A percentile compares a stretch with the other conserved stretches of the same genome.
Evolutionary conservation across 805 yeast genomes (phyloP).

Genomic region (Zygosaccharomyces bisporus): DNA sequence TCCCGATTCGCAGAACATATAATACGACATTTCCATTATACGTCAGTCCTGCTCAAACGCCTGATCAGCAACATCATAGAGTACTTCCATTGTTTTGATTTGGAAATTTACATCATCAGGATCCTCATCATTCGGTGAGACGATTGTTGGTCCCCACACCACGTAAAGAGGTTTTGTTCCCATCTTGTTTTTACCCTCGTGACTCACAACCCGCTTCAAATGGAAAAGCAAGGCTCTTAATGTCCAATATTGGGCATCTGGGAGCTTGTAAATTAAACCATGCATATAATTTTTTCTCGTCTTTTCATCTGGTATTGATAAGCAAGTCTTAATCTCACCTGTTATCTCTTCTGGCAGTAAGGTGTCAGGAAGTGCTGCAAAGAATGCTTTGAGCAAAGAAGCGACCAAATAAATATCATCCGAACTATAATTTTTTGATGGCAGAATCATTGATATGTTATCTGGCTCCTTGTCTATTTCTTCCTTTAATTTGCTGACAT

Average conservation of each 20-base stretch:
- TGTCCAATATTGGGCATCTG: conserved; percentile 94
- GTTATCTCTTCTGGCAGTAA: conserved; percentile 30
- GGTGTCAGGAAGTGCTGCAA: conserved; percentile 73
- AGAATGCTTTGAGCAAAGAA: conserved; percentile 77
- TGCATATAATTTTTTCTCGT: conserved; percentile 73
- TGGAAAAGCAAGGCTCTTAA: conserved; percentile 82
- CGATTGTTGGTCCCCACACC: conserved; percentile 91
- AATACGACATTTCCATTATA: conserved; percentile 13
- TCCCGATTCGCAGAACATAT: not conserved
- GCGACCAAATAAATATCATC: conserved; percentile 88
- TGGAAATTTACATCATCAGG: conserved; percentile 73
- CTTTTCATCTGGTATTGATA: conserved; percentile 60
- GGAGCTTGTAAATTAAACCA: conserved; percentile 80
- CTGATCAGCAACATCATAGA: conserved; percentile 77
- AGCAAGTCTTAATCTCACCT: conserved; percentile 45
- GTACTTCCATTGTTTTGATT: conserved; percentile 76
- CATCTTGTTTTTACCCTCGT: conserved; percentile 73
- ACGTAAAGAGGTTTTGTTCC: conserved; percentile 73
- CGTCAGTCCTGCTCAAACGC: conserved; percentile 60
- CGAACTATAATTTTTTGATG: conserved; percentile 57
- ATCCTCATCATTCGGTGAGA: conserved; percentile 63
- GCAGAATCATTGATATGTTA: conserved; percentile 51
- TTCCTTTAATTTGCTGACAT: conserved; percentile 67
- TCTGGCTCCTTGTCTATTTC: conserved; percentile 74
- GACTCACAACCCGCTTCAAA: conserved; percentile 64